These are phyloP conservation scores for Penicillium argentinense DNA, from an alignment of 495 filamentous ascomycete genomes.

Conservation along the genomic window DNA sequence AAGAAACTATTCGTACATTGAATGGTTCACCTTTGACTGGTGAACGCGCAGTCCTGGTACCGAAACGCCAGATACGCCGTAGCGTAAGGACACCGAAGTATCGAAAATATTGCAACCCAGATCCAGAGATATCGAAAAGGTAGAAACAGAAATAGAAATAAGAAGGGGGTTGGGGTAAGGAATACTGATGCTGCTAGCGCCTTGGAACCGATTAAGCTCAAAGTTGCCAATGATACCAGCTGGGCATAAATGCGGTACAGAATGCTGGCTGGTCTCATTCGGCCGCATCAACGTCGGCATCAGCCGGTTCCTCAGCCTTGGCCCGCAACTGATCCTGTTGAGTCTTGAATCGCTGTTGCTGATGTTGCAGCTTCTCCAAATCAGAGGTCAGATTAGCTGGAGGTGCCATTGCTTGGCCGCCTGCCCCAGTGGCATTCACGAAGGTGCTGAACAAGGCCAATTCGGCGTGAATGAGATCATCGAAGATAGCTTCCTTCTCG, in stretches of 20 bases:
- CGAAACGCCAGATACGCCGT: slow-evolving; percentile 15
- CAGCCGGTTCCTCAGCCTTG: slow-evolving; percentile 18
- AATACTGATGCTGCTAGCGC: too few species aligned
- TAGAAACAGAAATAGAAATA: neutral
- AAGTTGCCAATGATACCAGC: too few species aligned
- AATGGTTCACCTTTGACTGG: too few species aligned
- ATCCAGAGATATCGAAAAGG: neutral
- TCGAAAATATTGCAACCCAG: too few species aligned
- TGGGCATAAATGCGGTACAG: slow-evolving; percentile 2
- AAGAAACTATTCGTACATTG: slow-evolving; percentile 27
- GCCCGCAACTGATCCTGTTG: slow-evolving; percentile 25
- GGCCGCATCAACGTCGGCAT: slow-evolving; percentile 9
- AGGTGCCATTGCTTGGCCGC: slow-evolving; percentile 9
- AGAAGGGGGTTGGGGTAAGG: too few species aligned
- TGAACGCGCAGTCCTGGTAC: too few species aligned
- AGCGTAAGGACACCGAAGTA: neutral
- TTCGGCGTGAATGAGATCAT: slow-evolving; percentile 60
- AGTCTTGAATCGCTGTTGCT: slow-evolving; percentile 22
- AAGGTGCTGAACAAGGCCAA: slow-evolving; percentile 42
- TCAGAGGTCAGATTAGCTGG: slow-evolving; percentile 20
- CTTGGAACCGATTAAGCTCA: too few species aligned
- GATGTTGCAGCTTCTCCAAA: slow-evolving; percentile 28
- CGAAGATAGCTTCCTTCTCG: slow-evolving; percentile 72
- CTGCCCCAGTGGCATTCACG: slow-evolving; percentile 20
- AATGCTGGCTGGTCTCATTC: slow-evolving; percentile 13